Evolutionary conservation across 768 basidiomycete genomes (phyloP), one percentile per base, ranked within the genome.

Genomic region (Boletus patriciae): DNA sequence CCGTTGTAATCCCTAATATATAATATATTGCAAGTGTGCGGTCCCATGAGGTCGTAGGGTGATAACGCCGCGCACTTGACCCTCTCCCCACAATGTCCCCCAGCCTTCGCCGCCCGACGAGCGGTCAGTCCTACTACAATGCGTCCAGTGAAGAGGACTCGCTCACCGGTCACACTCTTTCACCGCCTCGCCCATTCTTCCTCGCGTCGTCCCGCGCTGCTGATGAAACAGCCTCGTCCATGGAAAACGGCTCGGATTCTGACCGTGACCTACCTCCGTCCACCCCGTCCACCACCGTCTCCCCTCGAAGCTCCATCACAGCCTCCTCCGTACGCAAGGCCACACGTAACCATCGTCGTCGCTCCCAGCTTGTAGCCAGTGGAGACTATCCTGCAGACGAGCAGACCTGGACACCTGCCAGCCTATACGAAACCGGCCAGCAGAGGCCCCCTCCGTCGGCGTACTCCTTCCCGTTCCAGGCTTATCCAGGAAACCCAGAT

Each of bases 401-500:
- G 23, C 49, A 53, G 40, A 33, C 31, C 31, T 64, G 64, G 56
- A 19, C 66, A 10, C 62, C 62, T 4, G 8, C 61, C 60, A 38
- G 54, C 46, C 38, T 52, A 23, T 51, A 67, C 42, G 65, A 60
- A 8, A 9, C 27, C 11, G 15, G n/a, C 7, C 54, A 49, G 7
- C 59, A 47, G 12, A 61, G 65, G 21, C 65, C 74, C 4, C 80
- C 78, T 0, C 80, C 80, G 0, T 78, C 77, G 0, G 62, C 78
- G 1, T 81, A 73, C 57, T 34, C 61, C 16, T 76, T 62, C 60
- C 85, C 85, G 15, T 86, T 84, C 76, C 82, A 86, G 65, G 78
- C 81, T 0, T 79, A 88, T 64, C 76, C 81, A 0, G 85, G 86
- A 16, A 88, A 86, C 67, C 83, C 86, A 10, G 87, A 87, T 64